Percentiles rank a stretch among this genome's conserved stretches.
Evolutionary conservation across 305 asterid species (phyloP).

Genomic region (Fraxinus sp.): DNA sequence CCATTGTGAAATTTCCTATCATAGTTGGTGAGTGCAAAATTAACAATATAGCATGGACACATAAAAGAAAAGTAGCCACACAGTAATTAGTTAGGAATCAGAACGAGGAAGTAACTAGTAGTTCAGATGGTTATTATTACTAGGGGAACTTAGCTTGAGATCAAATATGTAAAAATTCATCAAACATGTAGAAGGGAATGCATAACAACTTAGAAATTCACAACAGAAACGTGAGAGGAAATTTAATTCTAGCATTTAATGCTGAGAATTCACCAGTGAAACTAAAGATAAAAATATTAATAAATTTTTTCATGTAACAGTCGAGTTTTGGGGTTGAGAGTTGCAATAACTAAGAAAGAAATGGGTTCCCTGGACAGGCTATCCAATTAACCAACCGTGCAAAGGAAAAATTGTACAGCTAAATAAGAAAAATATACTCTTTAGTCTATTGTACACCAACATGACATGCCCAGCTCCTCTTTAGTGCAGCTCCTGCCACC

Average conservation of each 20-base stretch:
- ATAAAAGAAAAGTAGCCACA: too few species aligned
- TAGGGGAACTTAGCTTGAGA: neutral
- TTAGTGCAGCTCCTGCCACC: neutral
- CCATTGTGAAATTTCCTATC: neutral
- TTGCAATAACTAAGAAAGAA: neutral
- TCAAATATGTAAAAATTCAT: neutral
- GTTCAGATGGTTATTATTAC: neutral
- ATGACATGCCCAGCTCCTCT: neutral
- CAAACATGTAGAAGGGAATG: neutral
- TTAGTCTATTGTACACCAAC: neutral
- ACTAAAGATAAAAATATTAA: neutral
- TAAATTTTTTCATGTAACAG: neutral
- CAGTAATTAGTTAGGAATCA: neutral
- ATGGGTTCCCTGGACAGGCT: neutral
- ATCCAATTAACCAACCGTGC: neutral
- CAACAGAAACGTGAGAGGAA: neutral
- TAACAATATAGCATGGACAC: too few species aligned
- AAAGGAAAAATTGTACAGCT: neutral
- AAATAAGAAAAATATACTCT: neutral
- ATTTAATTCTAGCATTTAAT: neutral
- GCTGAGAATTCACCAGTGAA: neutral
- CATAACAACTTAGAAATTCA: neutral
- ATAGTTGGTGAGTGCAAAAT: neutral
- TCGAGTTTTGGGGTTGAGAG: neutral
- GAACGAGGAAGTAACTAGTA: neutral